Conservation (phyloP, 2,329 filamentous ascomycete species). For the Chrysosporium queenslandicum region DNA sequence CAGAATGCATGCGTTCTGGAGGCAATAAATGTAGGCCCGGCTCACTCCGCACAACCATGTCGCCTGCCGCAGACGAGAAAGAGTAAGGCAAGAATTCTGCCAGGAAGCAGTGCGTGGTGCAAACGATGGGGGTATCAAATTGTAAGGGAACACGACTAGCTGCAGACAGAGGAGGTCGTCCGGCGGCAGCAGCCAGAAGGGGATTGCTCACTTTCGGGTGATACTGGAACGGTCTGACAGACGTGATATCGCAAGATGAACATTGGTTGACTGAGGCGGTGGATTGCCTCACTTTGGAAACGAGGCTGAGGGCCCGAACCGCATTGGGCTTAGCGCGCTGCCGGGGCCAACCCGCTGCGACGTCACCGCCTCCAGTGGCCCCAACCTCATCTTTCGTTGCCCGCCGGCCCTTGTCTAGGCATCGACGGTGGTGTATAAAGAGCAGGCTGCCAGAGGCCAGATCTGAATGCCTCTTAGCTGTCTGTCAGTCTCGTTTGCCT, state of each 20-base stretch:
- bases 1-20: neutral
- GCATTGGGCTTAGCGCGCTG: conserved; percentile 4
- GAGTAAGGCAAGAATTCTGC: neutral
- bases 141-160: conserved; percentile 6
- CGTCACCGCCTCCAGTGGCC: conserved; percentile 1
- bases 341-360: neutral
- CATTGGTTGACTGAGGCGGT: neutral
- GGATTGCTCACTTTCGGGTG: neutral
- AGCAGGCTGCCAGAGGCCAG: neutral
- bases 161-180: neutral
- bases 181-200: neutral
- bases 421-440: neutral
- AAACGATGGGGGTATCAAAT: conserved; percentile 5
- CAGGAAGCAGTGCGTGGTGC: conserved; percentile 2
- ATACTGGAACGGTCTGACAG: neutral
- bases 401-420: neutral
- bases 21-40: neutral
- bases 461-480: neutral
- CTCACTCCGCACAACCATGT: neutral
- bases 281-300: conserved; percentile 11
- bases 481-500: neutral
- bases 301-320: neutral
- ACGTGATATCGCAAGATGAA: neutral
- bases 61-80: neutral
- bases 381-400: neutral